phyloP scores from a whole-genome alignment of 164 flowering plant species.

The Dillenia turbinata region DNA sequence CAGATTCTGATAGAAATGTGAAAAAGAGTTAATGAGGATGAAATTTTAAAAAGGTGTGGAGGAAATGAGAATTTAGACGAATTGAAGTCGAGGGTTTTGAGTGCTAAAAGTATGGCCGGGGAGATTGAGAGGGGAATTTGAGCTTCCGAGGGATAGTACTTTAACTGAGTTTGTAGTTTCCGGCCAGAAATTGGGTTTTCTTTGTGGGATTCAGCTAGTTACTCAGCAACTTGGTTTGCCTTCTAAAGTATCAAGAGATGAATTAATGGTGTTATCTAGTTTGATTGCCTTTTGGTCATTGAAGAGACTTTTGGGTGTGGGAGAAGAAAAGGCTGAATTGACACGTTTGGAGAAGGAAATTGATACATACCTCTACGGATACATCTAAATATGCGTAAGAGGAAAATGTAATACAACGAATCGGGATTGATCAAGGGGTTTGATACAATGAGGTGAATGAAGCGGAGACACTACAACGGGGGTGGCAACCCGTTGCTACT shows the following conservation, averaged over 20 bases:
- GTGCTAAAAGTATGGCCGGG: conserved; percentile 52
- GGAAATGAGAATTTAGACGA: conserved; percentile 29
- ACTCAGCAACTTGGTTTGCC: conserved; percentile 15
- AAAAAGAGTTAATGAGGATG: conserved; percentile 58
- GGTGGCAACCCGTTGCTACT: too few relatives aligned
- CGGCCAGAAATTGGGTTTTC: conserved; percentile 25
- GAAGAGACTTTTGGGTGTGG: conserved; percentile 30
- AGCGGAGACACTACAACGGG: too few relatives aligned
- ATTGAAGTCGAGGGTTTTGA: conserved; percentile 39
- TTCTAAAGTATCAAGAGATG: conserved; percentile 35
- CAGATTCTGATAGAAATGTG: conserved; percentile 53
- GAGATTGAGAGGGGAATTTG: conserved; percentile 62
- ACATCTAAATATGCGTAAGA: too few relatives aligned
- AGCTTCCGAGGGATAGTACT: conserved; percentile 51
- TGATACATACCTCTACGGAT: conserved; percentile 14
- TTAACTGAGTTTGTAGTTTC: conserved; percentile 59
- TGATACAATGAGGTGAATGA: too few relatives aligned
- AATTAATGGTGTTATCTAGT: conserved; percentile 39
- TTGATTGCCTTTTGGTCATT: conserved; percentile 37
- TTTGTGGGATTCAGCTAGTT: conserved; percentile 23
- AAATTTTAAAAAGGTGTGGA: conserved; percentile 46
- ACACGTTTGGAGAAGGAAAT: conserved; percentile 62
- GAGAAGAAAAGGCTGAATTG: conserved; percentile 27
- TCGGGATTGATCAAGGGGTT: too few relatives aligned
- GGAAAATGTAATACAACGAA: too few relatives aligned